Evolutionary conservation across 192 early-diverging fungal species (phyloP).

Genomic region (Tieghemiomyces parasiticus): DNA sequence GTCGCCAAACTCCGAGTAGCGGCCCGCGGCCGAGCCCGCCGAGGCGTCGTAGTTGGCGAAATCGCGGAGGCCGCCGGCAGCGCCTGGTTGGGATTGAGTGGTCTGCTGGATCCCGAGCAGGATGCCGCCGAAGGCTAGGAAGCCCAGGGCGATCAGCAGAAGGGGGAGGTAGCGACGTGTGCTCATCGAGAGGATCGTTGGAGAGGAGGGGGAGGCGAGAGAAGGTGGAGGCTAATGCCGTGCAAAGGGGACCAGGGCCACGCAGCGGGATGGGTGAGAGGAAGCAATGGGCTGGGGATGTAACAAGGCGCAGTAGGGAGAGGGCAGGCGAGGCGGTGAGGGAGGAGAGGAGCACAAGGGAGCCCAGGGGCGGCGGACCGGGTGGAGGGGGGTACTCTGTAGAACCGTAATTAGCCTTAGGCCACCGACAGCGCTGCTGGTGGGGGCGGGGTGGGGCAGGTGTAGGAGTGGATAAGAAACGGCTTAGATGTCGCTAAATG

Average conservation of each 20-base stretch:
- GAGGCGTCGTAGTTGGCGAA: background rate
- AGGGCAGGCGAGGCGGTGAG: background rate
- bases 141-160: background rate
- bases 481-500: too few relatives aligned
- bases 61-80: background rate
- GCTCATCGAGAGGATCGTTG: background rate
- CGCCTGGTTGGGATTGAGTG: background rate
- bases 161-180: background rate
- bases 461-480: too few relatives aligned
- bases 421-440: too few relatives aligned
- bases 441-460: too few relatives aligned
- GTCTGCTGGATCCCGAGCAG: background rate
- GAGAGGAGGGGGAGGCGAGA: background rate
- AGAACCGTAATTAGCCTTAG: too few relatives aligned
- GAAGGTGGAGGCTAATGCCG: background rate
- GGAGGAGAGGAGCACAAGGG: too few relatives aligned
- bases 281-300: background rate
- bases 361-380: too few relatives aligned
- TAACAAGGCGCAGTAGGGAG: background rate
- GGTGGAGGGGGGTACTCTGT: too few relatives aligned
- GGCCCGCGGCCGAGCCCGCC: too few relatives aligned
- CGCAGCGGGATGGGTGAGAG: background rate
- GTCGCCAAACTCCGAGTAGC: conserved; percentile 14
- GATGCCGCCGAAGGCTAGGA: background rate
- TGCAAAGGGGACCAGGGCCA: background rate